These are phyloP conservation scores for Linnemannia zychae DNA, from an alignment of 192 early-diverging fungal genomes.

Conservation along the genomic window DNA sequence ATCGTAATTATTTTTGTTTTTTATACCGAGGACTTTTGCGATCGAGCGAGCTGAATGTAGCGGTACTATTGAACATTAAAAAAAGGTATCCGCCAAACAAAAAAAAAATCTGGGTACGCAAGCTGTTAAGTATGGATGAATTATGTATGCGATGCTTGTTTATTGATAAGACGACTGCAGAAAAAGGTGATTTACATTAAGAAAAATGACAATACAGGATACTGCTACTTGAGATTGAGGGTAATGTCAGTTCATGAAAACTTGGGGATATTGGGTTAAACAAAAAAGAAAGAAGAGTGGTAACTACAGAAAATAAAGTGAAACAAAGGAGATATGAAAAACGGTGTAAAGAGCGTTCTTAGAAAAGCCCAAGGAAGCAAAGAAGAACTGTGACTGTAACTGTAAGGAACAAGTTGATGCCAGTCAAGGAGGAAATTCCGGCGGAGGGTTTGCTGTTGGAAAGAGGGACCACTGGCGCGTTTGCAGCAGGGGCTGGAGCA, in stretches of 20 bases:
- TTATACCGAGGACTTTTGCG: no score
- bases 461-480: neutral
- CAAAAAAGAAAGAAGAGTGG: no score
- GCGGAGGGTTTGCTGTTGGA: neutral
- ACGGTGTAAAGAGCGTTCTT: neutral
- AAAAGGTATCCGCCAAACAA: no score
- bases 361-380: neutral
- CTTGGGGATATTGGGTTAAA: neutral
- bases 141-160: neutral
- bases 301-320: neutral
- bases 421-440: neutral
- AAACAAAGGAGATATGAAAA: neutral
- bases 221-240: neutral
- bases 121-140: no score
- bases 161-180: neutral
- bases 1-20: no score
- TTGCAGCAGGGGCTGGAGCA: neutral
- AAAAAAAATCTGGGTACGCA: no score
- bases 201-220: neutral
- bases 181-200: neutral
- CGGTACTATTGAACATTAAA: no score
- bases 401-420: neutral
- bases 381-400: neutral
- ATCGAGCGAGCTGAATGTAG: no score
- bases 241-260: neutral